These are phyloP conservation scores for Ophiosphaerella herpotricha DNA, from an alignment of 2,329 filamentous ascomycete genomes.

Conservation along the genomic window DNA sequence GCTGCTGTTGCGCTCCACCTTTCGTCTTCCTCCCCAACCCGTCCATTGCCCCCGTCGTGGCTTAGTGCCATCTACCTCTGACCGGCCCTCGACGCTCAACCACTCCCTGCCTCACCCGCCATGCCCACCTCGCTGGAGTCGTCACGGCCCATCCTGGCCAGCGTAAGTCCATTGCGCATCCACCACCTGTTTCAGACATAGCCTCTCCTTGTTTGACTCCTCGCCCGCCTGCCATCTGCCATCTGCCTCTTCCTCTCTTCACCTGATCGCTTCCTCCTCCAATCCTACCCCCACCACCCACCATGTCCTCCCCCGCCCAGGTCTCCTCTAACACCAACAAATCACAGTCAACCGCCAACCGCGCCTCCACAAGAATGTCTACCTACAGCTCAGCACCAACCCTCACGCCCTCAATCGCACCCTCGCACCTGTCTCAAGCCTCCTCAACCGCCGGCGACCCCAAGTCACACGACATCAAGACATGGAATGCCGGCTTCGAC, in stretches of 20 bases:
- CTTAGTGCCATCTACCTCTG: slow-evolving; percentile 4
- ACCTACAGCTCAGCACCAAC: slow-evolving; percentile 58
- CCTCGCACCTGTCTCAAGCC: slow-evolving; percentile 46
- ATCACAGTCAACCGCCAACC: slow-evolving; percentile 42
- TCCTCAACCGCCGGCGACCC: slow-evolving; percentile 48
- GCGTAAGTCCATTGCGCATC: slow-evolving; percentile 41
- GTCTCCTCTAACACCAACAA: slow-evolving; percentile 31
- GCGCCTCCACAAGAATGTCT: slow-evolving; percentile 53
- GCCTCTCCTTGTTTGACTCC: slow-evolving; percentile 19
- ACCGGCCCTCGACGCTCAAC: slow-evolving; percentile 7
- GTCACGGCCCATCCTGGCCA: slow-evolving; percentile 48
- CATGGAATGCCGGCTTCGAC: slow-evolving; percentile 79
- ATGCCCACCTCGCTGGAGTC: slow-evolving; percentile 49
- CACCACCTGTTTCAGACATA: slow-evolving; percentile 36
- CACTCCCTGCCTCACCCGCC: slow-evolving; percentile 12
- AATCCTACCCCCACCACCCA: not conserved
- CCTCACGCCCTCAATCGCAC: slow-evolving; percentile 56
- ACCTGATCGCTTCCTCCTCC: too few relatives aligned
- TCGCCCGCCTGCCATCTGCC: slow-evolving; percentile 4
- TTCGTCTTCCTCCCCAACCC: not conserved
- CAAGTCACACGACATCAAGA: slow-evolving; percentile 67
- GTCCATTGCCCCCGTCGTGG: slow-evolving; percentile 4
- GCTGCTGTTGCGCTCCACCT: not conserved
- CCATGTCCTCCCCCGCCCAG: slow-evolving; percentile 20
- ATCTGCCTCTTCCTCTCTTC: slow-evolving; percentile 3